A percentile compares a stretch with the other conserved stretches of the same genome.
Evolutionary conservation across 805 yeast genomes (phyloP).

Genomic region (Kluyveromyces dobzhanskii): DNA sequence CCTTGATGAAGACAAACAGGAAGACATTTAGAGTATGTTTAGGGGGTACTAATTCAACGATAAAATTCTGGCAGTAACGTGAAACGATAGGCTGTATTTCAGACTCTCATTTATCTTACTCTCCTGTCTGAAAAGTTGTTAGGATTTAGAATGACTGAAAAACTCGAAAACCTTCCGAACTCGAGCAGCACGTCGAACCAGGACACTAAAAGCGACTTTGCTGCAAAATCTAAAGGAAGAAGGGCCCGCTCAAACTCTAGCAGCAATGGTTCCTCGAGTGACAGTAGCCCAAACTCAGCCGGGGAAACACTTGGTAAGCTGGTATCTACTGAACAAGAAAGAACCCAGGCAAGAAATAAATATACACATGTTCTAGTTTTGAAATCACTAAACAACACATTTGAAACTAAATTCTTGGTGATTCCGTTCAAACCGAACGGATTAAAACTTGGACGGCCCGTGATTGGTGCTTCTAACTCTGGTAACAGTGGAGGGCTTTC

Average conservation of each 20-base stretch:
- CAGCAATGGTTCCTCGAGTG: slow-evolving; percentile 7
- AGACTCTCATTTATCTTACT: no score
- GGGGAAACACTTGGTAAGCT: background rate
- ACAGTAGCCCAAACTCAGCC: background rate
- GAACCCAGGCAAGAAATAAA: slow-evolving; percentile 16
- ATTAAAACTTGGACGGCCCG: slow-evolving; percentile 83
- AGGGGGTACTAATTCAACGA: no score
- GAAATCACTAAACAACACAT: slow-evolving; percentile 71
- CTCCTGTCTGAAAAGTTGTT: no score
- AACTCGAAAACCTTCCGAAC: no score
- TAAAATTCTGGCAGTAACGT: no score
- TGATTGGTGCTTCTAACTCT: slow-evolving; percentile 29
- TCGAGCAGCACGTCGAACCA: no score
- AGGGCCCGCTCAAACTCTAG: slow-evolving; percentile 10
- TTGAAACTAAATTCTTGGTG: slow-evolving; percentile 66
- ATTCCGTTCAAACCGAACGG: slow-evolving; percentile 80
- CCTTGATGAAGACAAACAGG: no score
- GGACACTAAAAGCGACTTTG: background rate
- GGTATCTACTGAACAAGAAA: background rate
- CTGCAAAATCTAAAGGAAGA: slow-evolving; percentile 1
- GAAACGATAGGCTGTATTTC: no score
- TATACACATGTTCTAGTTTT: slow-evolving; percentile 58
- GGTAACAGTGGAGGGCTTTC: slow-evolving; percentile 9
- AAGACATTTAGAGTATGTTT: no score
- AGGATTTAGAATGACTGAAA: no score